Percentiles rank a stretch among this genome's conserved stretches.
Evolutionary conservation across 441 rosid species (phyloP).

Genomic region (Euphorbia celastroides): DNA sequence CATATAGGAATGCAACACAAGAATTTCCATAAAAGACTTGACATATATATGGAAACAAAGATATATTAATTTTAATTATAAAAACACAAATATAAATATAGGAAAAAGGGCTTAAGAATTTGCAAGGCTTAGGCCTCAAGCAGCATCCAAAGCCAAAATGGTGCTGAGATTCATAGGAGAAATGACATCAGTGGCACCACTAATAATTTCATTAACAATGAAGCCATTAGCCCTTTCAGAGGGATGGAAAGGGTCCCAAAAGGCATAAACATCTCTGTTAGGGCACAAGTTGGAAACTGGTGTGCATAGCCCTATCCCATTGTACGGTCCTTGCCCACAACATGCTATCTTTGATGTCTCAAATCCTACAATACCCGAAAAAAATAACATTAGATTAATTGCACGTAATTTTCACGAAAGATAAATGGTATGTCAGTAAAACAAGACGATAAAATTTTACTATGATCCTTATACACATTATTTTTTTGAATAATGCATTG

Average conservation of each 20-base stretch:
- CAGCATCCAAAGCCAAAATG: constrained; percentile 38
- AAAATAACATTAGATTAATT: too few species aligned
- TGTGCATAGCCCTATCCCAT: constrained; percentile 59
- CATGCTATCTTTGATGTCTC: constrained; percentile 51
- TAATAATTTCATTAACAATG: constrained; percentile 34
- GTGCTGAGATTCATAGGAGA: constrained; percentile 60
- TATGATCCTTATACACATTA: too few species aligned
- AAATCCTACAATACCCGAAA: constrained; percentile 33
- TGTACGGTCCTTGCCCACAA: constrained; percentile 62
- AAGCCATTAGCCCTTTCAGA: constrained; percentile 49
- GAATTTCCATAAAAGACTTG: neutral
- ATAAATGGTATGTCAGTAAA: too few species aligned
- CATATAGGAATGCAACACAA: neutral
- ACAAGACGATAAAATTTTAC: too few species aligned
- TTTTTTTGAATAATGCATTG: too few species aligned
- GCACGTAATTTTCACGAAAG: too few species aligned
- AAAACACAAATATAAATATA: neutral
- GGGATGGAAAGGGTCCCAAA: constrained; percentile 72
- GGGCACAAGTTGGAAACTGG: constrained; percentile 48
- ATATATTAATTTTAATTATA: neutral
- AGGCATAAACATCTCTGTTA: constrained; percentile 40
- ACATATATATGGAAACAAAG: neutral
- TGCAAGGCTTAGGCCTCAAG: constrained; percentile 4
- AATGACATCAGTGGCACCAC: constrained; percentile 39
- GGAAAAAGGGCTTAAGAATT: neutral